Conservation (phyloP, 441 rosid species). For the Syzygium syzygioides region DNA sequence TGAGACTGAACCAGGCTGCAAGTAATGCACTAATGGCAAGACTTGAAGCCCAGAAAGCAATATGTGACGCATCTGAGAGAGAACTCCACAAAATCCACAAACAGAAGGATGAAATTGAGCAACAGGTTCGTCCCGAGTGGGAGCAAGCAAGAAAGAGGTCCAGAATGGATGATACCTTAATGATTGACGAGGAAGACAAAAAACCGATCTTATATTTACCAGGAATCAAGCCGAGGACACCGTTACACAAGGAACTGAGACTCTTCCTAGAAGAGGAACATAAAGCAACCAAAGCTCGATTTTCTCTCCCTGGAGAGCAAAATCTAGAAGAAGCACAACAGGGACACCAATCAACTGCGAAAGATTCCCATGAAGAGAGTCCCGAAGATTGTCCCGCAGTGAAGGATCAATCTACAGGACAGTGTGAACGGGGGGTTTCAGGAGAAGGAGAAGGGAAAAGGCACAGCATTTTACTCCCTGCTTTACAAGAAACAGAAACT, state of each 20-base stretch:
- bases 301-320: constrained; percentile 24
- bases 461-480: constrained; percentile 22
- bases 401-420: constrained; percentile 26
- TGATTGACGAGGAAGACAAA: constrained; percentile 33
- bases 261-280: constrained; percentile 63
- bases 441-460: constrained; percentile 34
- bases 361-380: constrained; percentile 10
- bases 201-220: constrained; percentile 54
- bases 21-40: constrained; percentile 76
- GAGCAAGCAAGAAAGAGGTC: constrained; percentile 83
- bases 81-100: constrained; percentile 81
- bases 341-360: constrained; percentile 18
- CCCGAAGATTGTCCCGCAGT: constrained; percentile 25
- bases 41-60: constrained; percentile 84
- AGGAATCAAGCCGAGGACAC: constrained; percentile 42
- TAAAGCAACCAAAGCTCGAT: constrained; percentile 38
- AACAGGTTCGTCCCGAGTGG: constrained; percentile 62
- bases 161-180: constrained; percentile 41
- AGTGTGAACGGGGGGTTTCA: constrained; percentile 31
- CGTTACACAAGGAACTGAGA: constrained; percentile 61
- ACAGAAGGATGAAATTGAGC: constrained; percentile 71
- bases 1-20: constrained; percentile 87
- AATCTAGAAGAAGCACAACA: constrained; percentile 36
- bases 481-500: constrained; percentile 26
- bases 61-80: constrained; percentile 77